These are phyloP conservation scores for Phialocephala sp. DNA, from an alignment of 2,329 filamentous ascomycete species.

Conservation along the genomic window DNA sequence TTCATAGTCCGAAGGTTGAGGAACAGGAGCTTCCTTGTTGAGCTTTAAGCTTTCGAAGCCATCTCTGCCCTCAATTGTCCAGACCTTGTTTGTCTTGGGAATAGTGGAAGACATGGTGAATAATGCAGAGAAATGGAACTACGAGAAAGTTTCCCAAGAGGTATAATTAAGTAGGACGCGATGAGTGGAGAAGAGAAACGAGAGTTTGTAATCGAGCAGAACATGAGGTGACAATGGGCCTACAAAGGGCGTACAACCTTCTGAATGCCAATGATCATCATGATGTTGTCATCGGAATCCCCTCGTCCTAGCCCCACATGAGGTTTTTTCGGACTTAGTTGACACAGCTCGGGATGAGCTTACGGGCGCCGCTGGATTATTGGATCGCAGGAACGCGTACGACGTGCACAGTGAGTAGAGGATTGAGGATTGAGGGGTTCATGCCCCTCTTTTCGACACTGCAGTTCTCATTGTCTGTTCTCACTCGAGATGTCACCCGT, in stretches of 20 bases:
- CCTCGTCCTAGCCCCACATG: neutral
- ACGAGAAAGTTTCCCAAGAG: neutral
- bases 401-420: too few relatives aligned
- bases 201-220: neutral
- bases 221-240: neutral
- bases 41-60: conserved; percentile 56
- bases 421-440: too few relatives aligned
- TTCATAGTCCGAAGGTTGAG: conserved; percentile 55
- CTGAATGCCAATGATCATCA: neutral
- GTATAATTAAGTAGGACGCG: neutral
- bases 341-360: neutral
- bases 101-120: conserved; percentile 30
- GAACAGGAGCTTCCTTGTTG: conserved; percentile 44
- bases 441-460: too few relatives aligned
- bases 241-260: too few relatives aligned
- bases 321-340: neutral
- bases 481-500: neutral
- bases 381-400: too few relatives aligned
- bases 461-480: neutral
- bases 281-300: conserved; percentile 2
- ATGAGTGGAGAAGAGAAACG: neutral
- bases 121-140: neutral
- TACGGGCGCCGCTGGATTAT: neutral
- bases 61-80: conserved; percentile 55
- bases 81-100: conserved; percentile 44